Percentiles rank a stretch among this genome's conserved stretches.
Evolutionary conservation across 257 asterid genomes (phyloP).

Genomic region (Buddleja alternifolia): DNA sequence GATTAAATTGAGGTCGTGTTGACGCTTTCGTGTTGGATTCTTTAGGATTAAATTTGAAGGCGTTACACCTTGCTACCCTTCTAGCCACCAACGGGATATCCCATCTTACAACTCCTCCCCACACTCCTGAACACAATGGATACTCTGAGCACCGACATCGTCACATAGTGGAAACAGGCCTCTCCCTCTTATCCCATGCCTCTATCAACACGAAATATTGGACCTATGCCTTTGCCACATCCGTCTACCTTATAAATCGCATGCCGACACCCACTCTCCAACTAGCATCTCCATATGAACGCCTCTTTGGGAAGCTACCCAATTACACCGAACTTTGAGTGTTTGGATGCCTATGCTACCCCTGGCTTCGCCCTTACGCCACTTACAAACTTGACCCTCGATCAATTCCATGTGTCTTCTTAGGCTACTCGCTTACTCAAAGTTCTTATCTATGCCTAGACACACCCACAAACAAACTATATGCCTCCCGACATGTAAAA

Average conservation of each 20-base stretch:
- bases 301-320: neutral
- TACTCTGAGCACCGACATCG: neutral
- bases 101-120: conserved; percentile 12
- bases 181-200: neutral
- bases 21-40: too few relatives aligned
- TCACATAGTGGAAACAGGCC: too few relatives aligned
- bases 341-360: too few relatives aligned
- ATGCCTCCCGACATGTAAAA: neutral
- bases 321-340: too few relatives aligned
- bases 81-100: neutral
- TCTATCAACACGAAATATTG: neutral
- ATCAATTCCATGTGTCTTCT: too few relatives aligned
- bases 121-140: conserved; percentile 13
- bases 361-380: too few relatives aligned
- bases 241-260: neutral
- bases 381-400: too few relatives aligned
- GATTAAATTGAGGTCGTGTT: too few relatives aligned
- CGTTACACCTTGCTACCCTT: neutral
- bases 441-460: neutral
- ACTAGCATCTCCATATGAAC: neutral
- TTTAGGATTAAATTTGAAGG: too few relatives aligned
- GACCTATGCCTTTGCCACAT: neutral
- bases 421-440: neutral
- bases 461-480: neutral
- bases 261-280: conserved; percentile 1